Evolutionary conservation across 805 yeast species (phyloP), one percentile per base, ranked within the genome.

Genomic region (Yarrowia sp.): DNA sequence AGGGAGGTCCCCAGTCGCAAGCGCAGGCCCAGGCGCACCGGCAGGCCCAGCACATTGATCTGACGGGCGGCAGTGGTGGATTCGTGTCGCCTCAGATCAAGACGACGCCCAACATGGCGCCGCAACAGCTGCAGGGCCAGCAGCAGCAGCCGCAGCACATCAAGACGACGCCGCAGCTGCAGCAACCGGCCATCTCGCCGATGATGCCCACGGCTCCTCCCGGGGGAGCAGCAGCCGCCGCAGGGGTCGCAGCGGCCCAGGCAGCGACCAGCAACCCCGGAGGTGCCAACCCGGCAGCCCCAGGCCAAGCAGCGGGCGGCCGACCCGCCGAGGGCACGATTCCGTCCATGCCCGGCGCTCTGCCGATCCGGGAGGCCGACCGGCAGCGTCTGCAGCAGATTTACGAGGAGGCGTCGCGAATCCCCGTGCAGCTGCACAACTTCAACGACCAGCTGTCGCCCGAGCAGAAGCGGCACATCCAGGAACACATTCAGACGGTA

Each of bases 321-420:
- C 53, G 71, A 60, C 53, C 68, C 36, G 7, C 68, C 36, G 60
- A 67, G 34, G 56, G 68, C 9, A 46, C 58, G 3, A 19, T 36
- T n/a, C 46, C 49, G 13, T 5, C 64, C 7, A 65, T 53, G 68
- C 40, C 68, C 2, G 49, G 38, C 8, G 39, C 69, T 38, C 61
- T 61, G n/a, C 68, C 66, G 5, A 64, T 52, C 84, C 47, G 91
- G 85, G 70, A 90, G 85, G 81, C 86, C 85, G 81, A 77, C 81
- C 70, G 84, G 81, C 68, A 70, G 61, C 75, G 72, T 64, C 82
- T 92, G 70, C 84, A 87, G 69, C 83, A 83, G 68, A 83, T 92
- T 50, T 82, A 87, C 68, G 88, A 86, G 40, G 96, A 90, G 69
- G 92, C 89, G 1, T 81, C 89, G 0, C 80, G 84, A 33, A 85